phyloP scores from a whole-genome alignment of 768 basidiomycete species.

The Vararia minispora region DNA sequence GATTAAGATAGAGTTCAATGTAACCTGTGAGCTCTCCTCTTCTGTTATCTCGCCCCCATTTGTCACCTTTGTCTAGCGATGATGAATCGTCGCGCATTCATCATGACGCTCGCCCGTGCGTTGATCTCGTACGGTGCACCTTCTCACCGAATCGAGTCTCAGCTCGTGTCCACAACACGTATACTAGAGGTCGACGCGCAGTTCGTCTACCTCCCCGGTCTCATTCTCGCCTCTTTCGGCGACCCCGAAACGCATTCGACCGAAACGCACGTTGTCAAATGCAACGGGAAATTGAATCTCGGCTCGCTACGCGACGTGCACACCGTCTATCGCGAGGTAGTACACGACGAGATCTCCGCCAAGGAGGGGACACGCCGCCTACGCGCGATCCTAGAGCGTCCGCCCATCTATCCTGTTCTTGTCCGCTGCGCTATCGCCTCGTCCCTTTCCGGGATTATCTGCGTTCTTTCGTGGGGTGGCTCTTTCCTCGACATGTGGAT shows the following conservation, averaged over 20 bases:
- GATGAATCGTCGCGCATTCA: slow-evolving; percentile 71
- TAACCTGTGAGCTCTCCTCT: slow-evolving; percentile 41
- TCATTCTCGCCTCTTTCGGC: slow-evolving; percentile 83
- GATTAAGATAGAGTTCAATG: slow-evolving; percentile 63
- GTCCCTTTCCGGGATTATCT: slow-evolving; percentile 64
- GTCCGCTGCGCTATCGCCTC: slow-evolving; percentile 62
- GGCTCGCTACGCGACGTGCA: slow-evolving; percentile 82
- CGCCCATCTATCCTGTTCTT: slow-evolving; percentile 51
- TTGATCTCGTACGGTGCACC: slow-evolving; percentile 91
- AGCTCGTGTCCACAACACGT: slow-evolving; percentile 77
- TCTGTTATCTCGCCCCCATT: not conserved
- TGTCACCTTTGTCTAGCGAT: slow-evolving; percentile 41
- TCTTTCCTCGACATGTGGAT: slow-evolving; percentile 81
- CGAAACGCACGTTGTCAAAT: slow-evolving; percentile 84
- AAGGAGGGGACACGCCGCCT: slow-evolving; percentile 59
- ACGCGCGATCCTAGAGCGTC: slow-evolving; percentile 46
- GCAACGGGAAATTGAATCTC: slow-evolving; percentile 63
- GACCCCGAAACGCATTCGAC: slow-evolving; percentile 84
- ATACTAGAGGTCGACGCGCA: slow-evolving; percentile 89
- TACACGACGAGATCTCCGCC: slow-evolving; percentile 88
- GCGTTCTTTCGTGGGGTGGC: slow-evolving; percentile 76
- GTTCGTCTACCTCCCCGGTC: slow-evolving; percentile 74
- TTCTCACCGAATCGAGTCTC: slow-evolving; percentile 88
- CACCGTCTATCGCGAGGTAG: slow-evolving; percentile 72
- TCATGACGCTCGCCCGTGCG: slow-evolving; percentile 75